Percentiles rank a stretch among this genome's conserved stretches.
phyloP scores from a whole-genome alignment of 73 alveolate species.

The Paramecium caudatum region DNA sequence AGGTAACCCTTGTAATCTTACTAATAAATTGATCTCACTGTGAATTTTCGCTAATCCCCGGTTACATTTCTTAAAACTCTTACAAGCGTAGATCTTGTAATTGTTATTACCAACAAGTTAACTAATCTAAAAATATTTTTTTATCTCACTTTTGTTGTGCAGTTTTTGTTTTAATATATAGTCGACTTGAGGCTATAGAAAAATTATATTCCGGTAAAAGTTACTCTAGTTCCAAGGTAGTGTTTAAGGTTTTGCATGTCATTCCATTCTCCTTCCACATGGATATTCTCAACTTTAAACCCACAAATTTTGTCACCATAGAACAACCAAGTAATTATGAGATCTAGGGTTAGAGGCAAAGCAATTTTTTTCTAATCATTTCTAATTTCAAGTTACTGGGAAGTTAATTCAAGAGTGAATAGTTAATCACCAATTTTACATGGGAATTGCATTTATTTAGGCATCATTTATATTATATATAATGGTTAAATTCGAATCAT shows the following conservation, averaged over 20 bases:
- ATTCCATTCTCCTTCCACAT: background rate
- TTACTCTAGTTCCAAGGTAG: background rate
- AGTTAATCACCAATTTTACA: conserved; percentile 13
- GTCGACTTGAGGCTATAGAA: background rate
- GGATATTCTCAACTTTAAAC: background rate
- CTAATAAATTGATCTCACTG: background rate
- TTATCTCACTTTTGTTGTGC: background rate
- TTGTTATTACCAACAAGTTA: background rate
- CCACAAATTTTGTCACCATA: conserved; percentile 32
- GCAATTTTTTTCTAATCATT: background rate
- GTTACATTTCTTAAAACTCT: conserved; percentile 1
- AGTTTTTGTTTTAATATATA: background rate
- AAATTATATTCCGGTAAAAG: background rate
- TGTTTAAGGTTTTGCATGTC: background rate
- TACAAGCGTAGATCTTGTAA: background rate
- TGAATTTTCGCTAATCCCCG: background rate
- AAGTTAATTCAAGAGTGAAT: background rate
- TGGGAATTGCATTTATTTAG: background rate
- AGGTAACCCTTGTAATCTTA: background rate
- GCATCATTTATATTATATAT: background rate
- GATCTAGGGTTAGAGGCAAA: background rate
- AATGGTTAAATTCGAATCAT: too few species aligned
- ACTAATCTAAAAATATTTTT: background rate
- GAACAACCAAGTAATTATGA: conserved; percentile 9
- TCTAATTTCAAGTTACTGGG: background rate